Evolutionary conservation across 208 protist species (phyloP).

Genomic region (Leishmania martiniquensis): DNA sequence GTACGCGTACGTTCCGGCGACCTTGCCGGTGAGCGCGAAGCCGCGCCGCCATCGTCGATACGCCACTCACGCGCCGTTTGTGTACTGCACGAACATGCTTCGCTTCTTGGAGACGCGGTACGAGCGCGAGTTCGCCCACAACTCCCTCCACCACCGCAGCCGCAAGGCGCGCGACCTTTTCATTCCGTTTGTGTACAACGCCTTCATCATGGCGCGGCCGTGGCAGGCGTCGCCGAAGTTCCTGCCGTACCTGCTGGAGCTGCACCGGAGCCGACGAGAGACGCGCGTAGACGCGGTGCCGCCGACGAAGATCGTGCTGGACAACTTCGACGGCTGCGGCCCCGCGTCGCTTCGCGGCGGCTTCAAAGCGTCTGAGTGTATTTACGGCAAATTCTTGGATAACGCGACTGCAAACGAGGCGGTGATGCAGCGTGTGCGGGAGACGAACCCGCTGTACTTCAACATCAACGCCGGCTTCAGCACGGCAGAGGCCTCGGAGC

Average conservation of each 20-base stretch:
- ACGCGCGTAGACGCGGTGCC: not conserved
- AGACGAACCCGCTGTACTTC: conserved; percentile 36
- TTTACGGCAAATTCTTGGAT: conserved; percentile 36
- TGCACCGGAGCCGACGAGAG: not conserved
- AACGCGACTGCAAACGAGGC: conserved; percentile 7
- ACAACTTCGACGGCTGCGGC: conserved; percentile 63
- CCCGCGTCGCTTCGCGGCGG: conserved; percentile 30
- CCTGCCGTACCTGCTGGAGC: conserved; percentile 31
- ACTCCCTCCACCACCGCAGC: conserved; percentile 27
- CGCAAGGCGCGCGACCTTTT: conserved; percentile 41
- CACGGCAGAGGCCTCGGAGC: not conserved
- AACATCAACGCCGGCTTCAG: conserved; percentile 43
- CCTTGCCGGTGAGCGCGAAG: not conserved
- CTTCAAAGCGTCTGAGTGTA: not conserved
- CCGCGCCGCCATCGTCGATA: conserved; percentile 34
- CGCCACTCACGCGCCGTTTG: conserved; percentile 65
- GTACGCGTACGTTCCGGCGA: not conserved
- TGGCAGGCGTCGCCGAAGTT: conserved; percentile 56
- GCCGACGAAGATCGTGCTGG: conserved; percentile 33
- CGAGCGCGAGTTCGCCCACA: conserved; percentile 38
- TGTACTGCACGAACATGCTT: conserved; percentile 68
- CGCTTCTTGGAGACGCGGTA: conserved; percentile 44
- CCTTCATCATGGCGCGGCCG: conserved; percentile 58
- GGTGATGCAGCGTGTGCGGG: conserved; percentile 13
- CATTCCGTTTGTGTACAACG: conserved; percentile 68